A percentile compares a stretch with the other conserved stretches of the same genome.
phyloP scores from a whole-genome alignment of 2,329 filamentous ascomycete species.

The Diaporthe capsici region DNA sequence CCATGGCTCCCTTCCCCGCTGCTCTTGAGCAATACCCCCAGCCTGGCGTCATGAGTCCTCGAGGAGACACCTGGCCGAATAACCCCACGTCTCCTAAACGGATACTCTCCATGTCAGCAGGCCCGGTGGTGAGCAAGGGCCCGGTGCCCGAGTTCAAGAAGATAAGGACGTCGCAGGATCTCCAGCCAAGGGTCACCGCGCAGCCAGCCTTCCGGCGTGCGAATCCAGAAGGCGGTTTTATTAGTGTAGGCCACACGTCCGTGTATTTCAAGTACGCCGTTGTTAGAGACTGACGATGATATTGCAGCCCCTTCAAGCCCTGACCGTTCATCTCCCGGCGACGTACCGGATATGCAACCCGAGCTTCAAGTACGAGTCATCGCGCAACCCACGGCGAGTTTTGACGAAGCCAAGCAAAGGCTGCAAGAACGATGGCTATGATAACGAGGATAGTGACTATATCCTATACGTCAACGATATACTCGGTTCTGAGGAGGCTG shows the following conservation, averaged over 20 bases:
- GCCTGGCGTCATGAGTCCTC: conserved; percentile 76
- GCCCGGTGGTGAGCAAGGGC: conserved; percentile 66
- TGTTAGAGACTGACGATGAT: conserved; percentile 24
- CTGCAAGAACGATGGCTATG: conserved; percentile 97
- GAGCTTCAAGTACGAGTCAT: conserved; percentile 98
- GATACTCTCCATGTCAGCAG: conserved; percentile 61
- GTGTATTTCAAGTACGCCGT: conserved; percentile 16
- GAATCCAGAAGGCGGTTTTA: conserved; percentile 97
- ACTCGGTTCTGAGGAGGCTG: conserved; percentile 95
- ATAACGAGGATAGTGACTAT: conserved; percentile 99
- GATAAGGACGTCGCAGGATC: conserved; percentile 78
- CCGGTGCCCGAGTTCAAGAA: conserved; percentile 91
- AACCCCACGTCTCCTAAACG: conserved; percentile 72
- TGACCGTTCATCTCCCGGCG: conserved; percentile 92
- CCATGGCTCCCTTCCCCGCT: conserved; percentile 78
- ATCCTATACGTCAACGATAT: conserved; percentile 99
- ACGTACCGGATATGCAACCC: conserved; percentile 99
- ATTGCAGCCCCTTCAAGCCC: conserved; percentile 87
- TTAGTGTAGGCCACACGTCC: conserved; percentile 77
- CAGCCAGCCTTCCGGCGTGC: conserved; percentile 94
- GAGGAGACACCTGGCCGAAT: conserved; percentile 66
- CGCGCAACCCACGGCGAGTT: conserved; percentile 93
- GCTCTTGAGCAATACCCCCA: conserved; percentile 81
- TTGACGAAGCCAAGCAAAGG: conserved; percentile 99
- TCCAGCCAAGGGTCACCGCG: conserved; percentile 85